Percentiles rank a stretch among this genome's conserved stretches.
Conservation (phyloP, 106 monocot species). For the Dioscorea dumetorum region DNA sequence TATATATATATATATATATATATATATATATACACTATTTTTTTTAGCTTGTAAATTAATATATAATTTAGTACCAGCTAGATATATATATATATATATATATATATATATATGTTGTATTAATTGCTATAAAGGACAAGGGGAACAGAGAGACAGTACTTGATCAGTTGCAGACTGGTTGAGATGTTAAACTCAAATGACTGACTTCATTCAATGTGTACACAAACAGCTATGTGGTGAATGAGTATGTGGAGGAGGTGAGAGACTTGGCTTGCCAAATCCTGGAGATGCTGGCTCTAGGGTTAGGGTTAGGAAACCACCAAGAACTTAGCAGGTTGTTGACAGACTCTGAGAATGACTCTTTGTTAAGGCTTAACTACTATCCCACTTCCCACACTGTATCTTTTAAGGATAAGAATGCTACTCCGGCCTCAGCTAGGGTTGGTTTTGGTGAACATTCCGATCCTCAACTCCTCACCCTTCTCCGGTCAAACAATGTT, state of each 20-base stretch:
- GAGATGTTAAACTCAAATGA: too few species aligned
- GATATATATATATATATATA: too few species aligned
- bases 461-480: constrained; percentile 76
- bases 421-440: neutral
- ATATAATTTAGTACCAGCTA: too few species aligned
- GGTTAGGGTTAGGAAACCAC: constrained; percentile 43
- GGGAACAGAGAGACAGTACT: too few species aligned
- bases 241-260: constrained; percentile 56
- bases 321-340: constrained; percentile 40
- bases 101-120: too few species aligned
- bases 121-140: too few species aligned
- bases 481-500: constrained; percentile 67
- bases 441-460: constrained; percentile 93
- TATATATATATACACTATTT: too few species aligned
- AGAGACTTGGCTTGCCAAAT: constrained; percentile 54
- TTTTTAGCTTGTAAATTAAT: too few species aligned
- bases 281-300: constrained; percentile 73
- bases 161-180: too few species aligned
- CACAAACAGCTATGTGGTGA: constrained; percentile 40
- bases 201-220: neutral
- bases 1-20: too few species aligned
- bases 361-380: constrained; percentile 75
- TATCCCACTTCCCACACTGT: constrained; percentile 39
- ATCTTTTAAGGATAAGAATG: neutral
- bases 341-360: constrained; percentile 67